A percentile compares a stretch with the other conserved stretches of the same genome.
These are phyloP conservation scores for Magnusiomyces suaveolens DNA, from an alignment of 1,139 yeast genomes.

Conservation along the genomic window DNA sequence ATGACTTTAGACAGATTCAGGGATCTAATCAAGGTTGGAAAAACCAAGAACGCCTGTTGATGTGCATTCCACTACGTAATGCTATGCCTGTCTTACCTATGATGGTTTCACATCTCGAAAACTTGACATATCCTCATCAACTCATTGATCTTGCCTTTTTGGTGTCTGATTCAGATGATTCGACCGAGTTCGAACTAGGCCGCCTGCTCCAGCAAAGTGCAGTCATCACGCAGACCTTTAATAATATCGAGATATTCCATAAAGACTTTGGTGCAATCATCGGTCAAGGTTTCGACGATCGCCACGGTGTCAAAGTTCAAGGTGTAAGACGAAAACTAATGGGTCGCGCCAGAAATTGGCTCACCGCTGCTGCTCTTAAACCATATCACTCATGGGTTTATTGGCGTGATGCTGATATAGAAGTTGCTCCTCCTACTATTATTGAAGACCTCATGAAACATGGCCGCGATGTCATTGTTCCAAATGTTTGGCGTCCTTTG, in stretches of 20 bases:
- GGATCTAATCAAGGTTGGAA: constrained; percentile 48
- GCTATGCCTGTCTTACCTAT: constrained; percentile 56
- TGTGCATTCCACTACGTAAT: constrained; percentile 58
- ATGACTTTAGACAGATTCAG: constrained; percentile 42
- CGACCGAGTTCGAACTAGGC: constrained; percentile 47
- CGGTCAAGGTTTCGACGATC: constrained; percentile 73
- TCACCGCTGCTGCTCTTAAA: constrained; percentile 47
- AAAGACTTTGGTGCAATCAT: constrained; percentile 61
- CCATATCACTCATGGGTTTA: constrained; percentile 68
- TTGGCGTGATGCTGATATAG: constrained; percentile 70
- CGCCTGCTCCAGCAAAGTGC: constrained; percentile 58
- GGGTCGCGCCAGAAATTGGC: constrained; percentile 70
- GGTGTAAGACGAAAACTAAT: constrained; percentile 61
- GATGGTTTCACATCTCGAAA: constrained; percentile 50
- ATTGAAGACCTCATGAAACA: constrained; percentile 60
- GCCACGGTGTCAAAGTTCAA: constrained; percentile 66
- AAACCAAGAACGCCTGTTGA: constrained; percentile 44
- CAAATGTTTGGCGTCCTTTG: constrained; percentile 87
- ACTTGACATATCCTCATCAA: constrained; percentile 55
- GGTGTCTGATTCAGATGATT: constrained; percentile 59
- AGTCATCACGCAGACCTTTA: constrained; percentile 45
- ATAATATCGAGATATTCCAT: constrained; percentile 53
- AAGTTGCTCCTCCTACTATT: constrained; percentile 49
- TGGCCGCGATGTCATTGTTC: constrained; percentile 60
- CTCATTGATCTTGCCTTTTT: constrained; percentile 54